Evolutionary conservation across 2,329 filamentous ascomycete species (phyloP), one percentile per base, ranked within the genome.

Genomic region (Neocucurbitaria cava): DNA sequence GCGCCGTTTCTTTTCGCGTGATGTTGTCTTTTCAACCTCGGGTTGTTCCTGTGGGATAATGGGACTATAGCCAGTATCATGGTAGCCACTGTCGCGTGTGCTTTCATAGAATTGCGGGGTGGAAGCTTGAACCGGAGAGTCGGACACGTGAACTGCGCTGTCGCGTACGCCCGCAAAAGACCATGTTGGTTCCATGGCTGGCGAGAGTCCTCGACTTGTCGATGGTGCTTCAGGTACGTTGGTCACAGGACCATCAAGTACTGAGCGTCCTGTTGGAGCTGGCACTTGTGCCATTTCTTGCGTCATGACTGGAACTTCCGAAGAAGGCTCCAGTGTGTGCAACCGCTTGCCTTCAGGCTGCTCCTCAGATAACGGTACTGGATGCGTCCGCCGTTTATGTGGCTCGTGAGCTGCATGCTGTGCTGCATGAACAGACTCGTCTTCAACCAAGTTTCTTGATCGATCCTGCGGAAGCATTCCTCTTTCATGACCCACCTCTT

Each of bases 71-170:
- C 46, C 52, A 45, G 60, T 26, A 45, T 73, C 69, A 46, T 78
- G 71, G 52, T 81, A 79, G 8, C 76, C 77, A 64, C 77, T 81
- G 55, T 82, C 78, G 57, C 78, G 72, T 26, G 69, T 64, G 38
- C 59, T 56, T 24, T 72, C 59, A n/a, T 69, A 65, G 30, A 66
- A 57, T 26, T 62, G 59, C 44, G 64, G 47, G 50, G 70, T 65
- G 35, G 59, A 58, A 39, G 71, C 59, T 26, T 76, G 55, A 31
- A 76, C 64, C 36, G 78, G 76, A 46, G 80, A 78, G 62, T 81
- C 80, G 56, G 72, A 73, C 54, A 79, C 70, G 58, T 78, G 74
- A 56, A 79, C 73, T 58, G 74, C 79, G 59, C 76, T 79, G 54
- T 82, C 79, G 56, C 79, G 77, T 68, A 77, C 73, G 46, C 66